Percentiles rank a stretch among this genome's conserved stretches.
Conservation (phyloP, 208 protist species). For the Acanthamoeba healyi region DNA sequence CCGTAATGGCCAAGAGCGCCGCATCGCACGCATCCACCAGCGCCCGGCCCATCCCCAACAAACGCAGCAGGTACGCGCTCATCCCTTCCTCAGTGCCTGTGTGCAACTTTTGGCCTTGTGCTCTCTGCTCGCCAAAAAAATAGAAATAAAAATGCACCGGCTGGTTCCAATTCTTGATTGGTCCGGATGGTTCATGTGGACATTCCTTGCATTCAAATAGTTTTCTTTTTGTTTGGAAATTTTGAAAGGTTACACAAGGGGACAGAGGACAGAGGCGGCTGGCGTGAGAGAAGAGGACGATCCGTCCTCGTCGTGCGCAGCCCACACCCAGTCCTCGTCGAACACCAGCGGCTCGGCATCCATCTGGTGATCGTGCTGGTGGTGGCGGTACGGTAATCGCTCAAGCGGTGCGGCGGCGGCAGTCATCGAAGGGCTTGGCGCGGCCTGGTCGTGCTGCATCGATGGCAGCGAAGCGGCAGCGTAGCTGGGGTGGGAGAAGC, state of each 20-base stretch:
- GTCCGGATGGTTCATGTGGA: too few relatives aligned
- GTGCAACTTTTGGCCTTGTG: too few relatives aligned
- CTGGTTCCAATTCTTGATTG: too few relatives aligned
- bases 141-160: too few relatives aligned
- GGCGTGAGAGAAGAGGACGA: too few relatives aligned
- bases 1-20: background rate
- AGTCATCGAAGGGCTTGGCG: background rate
- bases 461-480: background rate
- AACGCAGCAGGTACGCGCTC: background rate
- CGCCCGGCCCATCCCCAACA: background rate
- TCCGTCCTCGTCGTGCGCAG: background rate
- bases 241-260: too few relatives aligned
- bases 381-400: background rate
- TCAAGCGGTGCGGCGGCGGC: background rate
- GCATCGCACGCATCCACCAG: conserved; percentile 18
- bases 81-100: too few relatives aligned
- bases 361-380: background rate
- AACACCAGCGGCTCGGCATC: background rate
- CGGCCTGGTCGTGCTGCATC: background rate
- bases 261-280: too few relatives aligned
- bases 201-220: too few relatives aligned
- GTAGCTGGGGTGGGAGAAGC: background rate
- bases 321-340: conserved; percentile 25
- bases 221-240: too few relatives aligned
- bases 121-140: too few relatives aligned